These are phyloP conservation scores for Stagonosporopsis chrysanthemi DNA, from an alignment of 2,329 filamentous ascomycete species.

Conservation along the genomic window DNA sequence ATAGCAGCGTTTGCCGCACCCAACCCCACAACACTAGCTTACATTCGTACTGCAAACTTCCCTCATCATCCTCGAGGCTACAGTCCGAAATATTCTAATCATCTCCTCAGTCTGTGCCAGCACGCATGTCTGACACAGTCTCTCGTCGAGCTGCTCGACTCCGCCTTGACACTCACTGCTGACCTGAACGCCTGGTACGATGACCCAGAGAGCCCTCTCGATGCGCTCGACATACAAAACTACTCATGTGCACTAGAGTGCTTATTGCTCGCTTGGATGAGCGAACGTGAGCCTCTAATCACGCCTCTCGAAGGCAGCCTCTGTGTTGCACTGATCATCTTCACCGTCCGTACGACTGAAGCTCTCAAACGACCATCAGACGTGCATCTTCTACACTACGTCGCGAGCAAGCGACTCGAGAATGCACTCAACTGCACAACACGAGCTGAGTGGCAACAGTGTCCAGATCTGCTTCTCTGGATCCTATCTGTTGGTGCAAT, in stretches of 20 bases:
- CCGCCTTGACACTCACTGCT: constrained; percentile 42
- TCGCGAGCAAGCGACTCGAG: constrained; percentile 44
- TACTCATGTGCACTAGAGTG: constrained; percentile 46
- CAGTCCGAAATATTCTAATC: constrained; percentile 36
- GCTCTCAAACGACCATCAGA: constrained; percentile 38
- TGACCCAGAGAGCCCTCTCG: constrained; percentile 39
- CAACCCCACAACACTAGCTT: constrained; percentile 41
- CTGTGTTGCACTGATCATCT: constrained; percentile 48
- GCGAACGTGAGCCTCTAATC: constrained; percentile 33
- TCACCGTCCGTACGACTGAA: constrained; percentile 47
- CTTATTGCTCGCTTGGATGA: constrained; percentile 43
- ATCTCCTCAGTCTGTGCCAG: constrained; percentile 42
- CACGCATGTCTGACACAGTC: constrained; percentile 39
- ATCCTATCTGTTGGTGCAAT: constrained; percentile 48
- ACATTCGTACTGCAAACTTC: constrained; percentile 36
- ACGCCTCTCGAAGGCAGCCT: constrained; percentile 46
- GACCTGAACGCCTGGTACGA: constrained; percentile 47
- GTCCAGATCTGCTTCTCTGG: constrained; percentile 49
- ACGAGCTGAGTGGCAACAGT: constrained; percentile 39
- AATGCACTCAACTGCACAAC: constrained; percentile 46
- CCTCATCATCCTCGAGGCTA: constrained; percentile 44
- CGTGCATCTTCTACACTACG: constrained; percentile 40
- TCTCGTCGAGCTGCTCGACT: constrained; percentile 39
- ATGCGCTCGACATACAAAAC: constrained; percentile 49
- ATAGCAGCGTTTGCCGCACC: constrained; percentile 46